These are phyloP conservation scores for Alternaria sp. DNA, from an alignment of 2,329 filamentous ascomycete genomes.

Conservation along the genomic window DNA sequence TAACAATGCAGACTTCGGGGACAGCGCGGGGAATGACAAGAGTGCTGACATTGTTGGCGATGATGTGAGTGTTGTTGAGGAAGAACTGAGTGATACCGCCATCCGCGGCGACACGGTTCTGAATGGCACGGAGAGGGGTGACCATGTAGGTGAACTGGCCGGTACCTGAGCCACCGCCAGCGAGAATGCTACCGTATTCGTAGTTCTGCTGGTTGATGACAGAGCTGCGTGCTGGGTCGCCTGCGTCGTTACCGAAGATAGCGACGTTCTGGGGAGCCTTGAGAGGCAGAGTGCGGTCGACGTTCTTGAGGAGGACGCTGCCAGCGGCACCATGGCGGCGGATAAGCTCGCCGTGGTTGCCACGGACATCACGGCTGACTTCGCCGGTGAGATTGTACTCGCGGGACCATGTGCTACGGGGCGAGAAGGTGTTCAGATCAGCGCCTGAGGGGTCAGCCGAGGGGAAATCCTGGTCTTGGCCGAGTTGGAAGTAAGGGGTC, in stretches of 20 bases:
- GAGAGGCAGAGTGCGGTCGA: constrained; percentile 58
- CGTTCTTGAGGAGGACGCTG: constrained; percentile 58
- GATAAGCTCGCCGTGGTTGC: constrained; percentile 51
- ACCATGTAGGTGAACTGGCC: constrained; percentile 51
- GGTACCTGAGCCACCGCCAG: constrained; percentile 53
- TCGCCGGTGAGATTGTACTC: constrained; percentile 45
- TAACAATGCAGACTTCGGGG: constrained; percentile 61
- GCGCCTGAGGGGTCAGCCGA: constrained; percentile 42
- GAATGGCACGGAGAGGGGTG: constrained; percentile 51
- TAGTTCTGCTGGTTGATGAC: constrained; percentile 45
- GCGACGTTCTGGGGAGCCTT: constrained; percentile 57
- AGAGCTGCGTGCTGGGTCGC: constrained; percentile 53
- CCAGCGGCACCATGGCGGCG: constrained; percentile 51
- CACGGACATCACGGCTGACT: constrained; percentile 45
- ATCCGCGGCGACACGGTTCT: constrained; percentile 33
- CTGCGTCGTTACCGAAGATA: constrained; percentile 59
- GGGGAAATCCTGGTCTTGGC: constrained; percentile 51
- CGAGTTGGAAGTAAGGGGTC: constrained; percentile 54
- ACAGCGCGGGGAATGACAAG: constrained; percentile 40
- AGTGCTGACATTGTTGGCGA: constrained; percentile 33
- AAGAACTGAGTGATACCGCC: constrained; percentile 53
- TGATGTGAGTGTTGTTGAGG: constrained; percentile 52
- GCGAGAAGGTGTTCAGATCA: constrained; percentile 49
- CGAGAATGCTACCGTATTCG: constrained; percentile 51
- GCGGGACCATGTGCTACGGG: constrained; percentile 43